Evolutionary conservation across 73 alveolate genomes (phyloP).

Genomic region (Blepharisma japonicum): DNA sequence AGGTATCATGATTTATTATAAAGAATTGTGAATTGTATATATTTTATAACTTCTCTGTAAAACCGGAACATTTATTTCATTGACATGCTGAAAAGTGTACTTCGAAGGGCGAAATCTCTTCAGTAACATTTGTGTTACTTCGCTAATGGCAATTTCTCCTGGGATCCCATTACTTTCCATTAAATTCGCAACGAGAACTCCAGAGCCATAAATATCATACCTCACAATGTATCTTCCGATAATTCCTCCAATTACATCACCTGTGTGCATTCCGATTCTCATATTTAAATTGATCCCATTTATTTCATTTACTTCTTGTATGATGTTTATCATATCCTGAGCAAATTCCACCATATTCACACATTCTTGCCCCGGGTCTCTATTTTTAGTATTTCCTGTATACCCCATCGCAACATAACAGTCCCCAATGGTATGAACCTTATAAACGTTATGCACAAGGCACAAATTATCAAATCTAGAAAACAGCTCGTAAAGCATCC

Average conservation of each 20-base stretch:
- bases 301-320: constrained; percentile 66
- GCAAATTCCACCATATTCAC: constrained; percentile 86
- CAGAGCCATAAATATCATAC: constrained; percentile 52
- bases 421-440: constrained; percentile 96
- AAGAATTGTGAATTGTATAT: too few relatives aligned
- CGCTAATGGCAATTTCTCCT: constrained; percentile 34
- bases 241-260: constrained; percentile 49
- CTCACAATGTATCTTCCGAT: constrained; percentile 47
- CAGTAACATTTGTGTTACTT: constrained; percentile 30
- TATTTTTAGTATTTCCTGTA: constrained; percentile 75
- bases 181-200: constrained; percentile 42
- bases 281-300: constrained; percentile 62
- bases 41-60: too few relatives aligned
- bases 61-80: too few relatives aligned
- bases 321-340: constrained; percentile 89
- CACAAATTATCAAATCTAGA: constrained; percentile 89
- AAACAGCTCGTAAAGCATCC: constrained; percentile 81
- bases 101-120: constrained; percentile 21
- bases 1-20: too few relatives aligned
- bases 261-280: constrained; percentile 92
- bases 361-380: constrained; percentile 91
- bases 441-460: constrained; percentile 77
- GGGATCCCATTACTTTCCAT: constrained; percentile 50
- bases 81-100: too few relatives aligned
- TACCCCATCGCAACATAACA: constrained; percentile 93